phyloP scores from a whole-genome alignment of 1,284 basidiomycete species.

The Heimioporus retisporus region DNA sequence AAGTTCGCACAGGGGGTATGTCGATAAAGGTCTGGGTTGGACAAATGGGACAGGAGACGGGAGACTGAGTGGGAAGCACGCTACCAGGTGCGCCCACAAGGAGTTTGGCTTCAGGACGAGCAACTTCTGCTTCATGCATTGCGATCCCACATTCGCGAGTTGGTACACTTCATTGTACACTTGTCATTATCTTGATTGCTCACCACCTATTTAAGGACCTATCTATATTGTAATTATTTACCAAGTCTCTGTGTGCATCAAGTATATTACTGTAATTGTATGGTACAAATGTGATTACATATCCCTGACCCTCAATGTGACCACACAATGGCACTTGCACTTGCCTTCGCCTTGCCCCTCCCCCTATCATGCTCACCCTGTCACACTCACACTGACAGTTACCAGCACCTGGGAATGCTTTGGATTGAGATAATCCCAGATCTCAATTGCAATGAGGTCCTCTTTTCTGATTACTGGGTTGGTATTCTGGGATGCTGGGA shows the following conservation, averaged over 20 bases:
- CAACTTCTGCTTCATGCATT: constrained; percentile 83
- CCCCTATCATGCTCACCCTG: too few species aligned
- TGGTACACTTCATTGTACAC: too few species aligned
- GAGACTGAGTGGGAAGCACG: constrained; percentile 65
- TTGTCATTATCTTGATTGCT: too few species aligned
- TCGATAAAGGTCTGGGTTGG: constrained; percentile 61
- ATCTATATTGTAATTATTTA: too few species aligned
- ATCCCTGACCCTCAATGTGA: too few species aligned
- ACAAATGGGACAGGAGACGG: constrained; percentile 66
- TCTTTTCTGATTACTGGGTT: constrained; percentile 45
- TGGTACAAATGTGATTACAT: too few species aligned
- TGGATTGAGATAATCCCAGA: constrained; percentile 78
- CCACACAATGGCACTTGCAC: too few species aligned
- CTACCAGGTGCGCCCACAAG: constrained; percentile 84
- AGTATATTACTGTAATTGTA: too few species aligned
- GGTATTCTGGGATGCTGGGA: constrained; percentile 50
- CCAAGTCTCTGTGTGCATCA: too few species aligned
- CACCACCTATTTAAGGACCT: too few species aligned
- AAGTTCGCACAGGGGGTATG: constrained; percentile 74
- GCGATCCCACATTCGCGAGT: constrained; percentile 81
- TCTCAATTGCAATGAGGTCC: constrained; percentile 59
- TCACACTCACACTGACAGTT: too few species aligned
- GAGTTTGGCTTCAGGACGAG: constrained; percentile 84
- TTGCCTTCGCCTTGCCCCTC: too few species aligned
- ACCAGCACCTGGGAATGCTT: constrained; percentile 84